These are phyloP conservation scores for Gleditsia sinensis DNA, from an alignment of 306 rosid species.

Conservation along the genomic window DNA sequence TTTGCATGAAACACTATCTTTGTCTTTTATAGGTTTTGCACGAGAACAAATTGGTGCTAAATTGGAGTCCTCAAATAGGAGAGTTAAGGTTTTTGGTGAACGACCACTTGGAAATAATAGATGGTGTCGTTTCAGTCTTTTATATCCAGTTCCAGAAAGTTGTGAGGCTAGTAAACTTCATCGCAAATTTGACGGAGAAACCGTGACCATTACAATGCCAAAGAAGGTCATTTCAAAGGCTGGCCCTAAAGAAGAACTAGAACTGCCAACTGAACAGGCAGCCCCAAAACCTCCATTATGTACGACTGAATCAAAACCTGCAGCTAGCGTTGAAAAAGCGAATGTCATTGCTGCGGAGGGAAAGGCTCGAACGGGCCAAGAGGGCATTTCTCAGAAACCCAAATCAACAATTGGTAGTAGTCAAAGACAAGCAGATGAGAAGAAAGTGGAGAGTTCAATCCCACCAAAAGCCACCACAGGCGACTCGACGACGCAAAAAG, in stretches of 20 bases:
- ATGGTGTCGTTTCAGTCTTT: constrained; percentile 28
- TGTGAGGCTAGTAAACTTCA: constrained; percentile 13
- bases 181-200: constrained; percentile 5
- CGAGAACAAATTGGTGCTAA: constrained; percentile 32
- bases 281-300: not conserved
- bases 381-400: not conserved
- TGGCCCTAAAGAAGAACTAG: not conserved
- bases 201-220: not conserved
- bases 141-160: constrained; percentile 34
- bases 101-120: constrained; percentile 31
- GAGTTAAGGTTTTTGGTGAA: constrained; percentile 43
- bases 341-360: not conserved
- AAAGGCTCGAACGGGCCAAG: constrained; percentile 5
- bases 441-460: not conserved
- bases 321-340: not conserved
- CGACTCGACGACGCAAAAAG: not conserved
- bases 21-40: constrained; percentile 24
- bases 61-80: constrained; percentile 29
- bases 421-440: not conserved
- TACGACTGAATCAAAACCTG: not conserved
- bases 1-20: not conserved
- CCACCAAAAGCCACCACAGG: not conserved
- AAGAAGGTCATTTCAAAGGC: not conserved
- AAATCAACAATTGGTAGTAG: not conserved
- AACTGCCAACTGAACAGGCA: not conserved